phyloP scores from a whole-genome alignment of 2,329 filamentous ascomycete species.

The Penicillium sp. region DNA sequence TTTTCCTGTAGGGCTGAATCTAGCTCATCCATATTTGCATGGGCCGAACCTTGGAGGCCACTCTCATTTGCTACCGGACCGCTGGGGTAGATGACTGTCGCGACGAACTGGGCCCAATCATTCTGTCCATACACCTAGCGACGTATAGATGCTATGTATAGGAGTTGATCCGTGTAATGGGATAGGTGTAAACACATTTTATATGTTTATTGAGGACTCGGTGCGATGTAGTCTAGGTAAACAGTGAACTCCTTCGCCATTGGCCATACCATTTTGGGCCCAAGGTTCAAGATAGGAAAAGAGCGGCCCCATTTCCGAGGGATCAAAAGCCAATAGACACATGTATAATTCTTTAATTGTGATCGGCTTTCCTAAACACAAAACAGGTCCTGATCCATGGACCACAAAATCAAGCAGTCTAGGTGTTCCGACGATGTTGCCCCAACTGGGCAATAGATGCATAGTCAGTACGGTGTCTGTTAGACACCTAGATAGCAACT shows the following conservation, averaged over 20 bases:
- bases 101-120: background rate
- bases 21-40: conserved; percentile 11
- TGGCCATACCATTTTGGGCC: background rate
- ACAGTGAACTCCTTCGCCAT: background rate
- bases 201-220: background rate
- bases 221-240: background rate
- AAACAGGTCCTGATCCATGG: background rate
- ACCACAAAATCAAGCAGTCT: background rate
- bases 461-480: too few species aligned
- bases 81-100: background rate
- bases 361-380: background rate
- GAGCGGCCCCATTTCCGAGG: background rate
- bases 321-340: background rate
- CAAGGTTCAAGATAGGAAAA: background rate
- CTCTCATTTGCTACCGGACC: background rate
- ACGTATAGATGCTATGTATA: background rate
- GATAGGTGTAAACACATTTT: background rate
- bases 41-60: background rate
- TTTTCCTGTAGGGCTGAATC: conserved; percentile 20
- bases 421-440: background rate
- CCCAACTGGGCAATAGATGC: background rate
- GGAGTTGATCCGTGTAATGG: background rate
- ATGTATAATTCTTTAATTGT: background rate
- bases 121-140: background rate
- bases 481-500: too few species aligned